Percentiles rank a stretch among this genome's conserved stretches.
These are phyloP conservation scores for Fraxinus sp. DNA, from an alignment of 305 asterid genomes.

Conservation along the genomic window DNA sequence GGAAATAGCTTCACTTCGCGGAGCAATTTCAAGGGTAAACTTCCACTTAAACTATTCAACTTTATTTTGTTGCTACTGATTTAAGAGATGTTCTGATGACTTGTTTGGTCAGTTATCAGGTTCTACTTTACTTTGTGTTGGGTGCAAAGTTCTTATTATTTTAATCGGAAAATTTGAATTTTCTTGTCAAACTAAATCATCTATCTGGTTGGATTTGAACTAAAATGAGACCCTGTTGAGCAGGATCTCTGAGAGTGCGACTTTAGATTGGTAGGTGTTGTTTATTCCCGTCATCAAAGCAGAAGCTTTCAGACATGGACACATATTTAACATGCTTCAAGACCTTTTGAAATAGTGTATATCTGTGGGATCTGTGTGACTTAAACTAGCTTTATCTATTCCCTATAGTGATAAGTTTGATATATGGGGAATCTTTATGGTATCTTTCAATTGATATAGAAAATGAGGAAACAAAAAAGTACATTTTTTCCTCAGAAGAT, in stretches of 20 bases:
- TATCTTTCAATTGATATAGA: slow-evolving; percentile 18
- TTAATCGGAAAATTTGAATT: slow-evolving; percentile 13
- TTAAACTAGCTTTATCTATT: neutral
- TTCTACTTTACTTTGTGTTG: slow-evolving; percentile 20
- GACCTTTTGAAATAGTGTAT: slow-evolving; percentile 14
- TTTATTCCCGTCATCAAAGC: slow-evolving; percentile 13
- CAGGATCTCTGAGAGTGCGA: neutral
- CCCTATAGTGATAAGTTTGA: slow-evolving; percentile 1
- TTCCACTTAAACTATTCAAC: slow-evolving; percentile 22
- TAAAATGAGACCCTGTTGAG: neutral
- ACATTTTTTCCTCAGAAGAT: slow-evolving; percentile 15
- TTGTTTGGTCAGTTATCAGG: slow-evolving; percentile 7
- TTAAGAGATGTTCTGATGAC: slow-evolving; percentile 2
- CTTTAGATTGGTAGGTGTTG: slow-evolving; percentile 8
- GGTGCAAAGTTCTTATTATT: slow-evolving; percentile 11
- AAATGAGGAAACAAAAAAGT: slow-evolving; percentile 11
- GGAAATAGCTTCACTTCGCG: slow-evolving; percentile 98
- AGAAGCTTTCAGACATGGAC: slow-evolving; percentile 3
- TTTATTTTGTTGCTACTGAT: slow-evolving; percentile 19
- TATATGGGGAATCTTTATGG: neutral
- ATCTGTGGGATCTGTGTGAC: slow-evolving; percentile 18
- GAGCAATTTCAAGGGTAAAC: slow-evolving; percentile 86
- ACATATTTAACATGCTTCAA: slow-evolving; percentile 12
- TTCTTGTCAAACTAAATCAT: neutral
- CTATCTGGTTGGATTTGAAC: slow-evolving; percentile 19